phyloP scores from a whole-genome alignment of 805 yeast species.

The Candida schatavii region DNA sequence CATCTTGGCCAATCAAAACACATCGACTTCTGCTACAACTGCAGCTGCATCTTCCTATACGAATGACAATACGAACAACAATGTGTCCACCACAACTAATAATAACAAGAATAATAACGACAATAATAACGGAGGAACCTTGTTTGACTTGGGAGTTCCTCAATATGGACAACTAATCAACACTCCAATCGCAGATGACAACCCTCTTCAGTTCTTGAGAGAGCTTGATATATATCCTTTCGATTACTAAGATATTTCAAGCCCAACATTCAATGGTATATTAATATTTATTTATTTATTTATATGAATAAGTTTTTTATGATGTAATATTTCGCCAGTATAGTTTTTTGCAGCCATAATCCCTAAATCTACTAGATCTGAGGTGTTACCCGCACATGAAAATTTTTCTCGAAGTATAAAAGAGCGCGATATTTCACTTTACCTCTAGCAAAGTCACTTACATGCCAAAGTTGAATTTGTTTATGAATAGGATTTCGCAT shows the following conservation, averaged over 20 bases:
- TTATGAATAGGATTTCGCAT: too few species aligned
- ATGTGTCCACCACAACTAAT: neutral
- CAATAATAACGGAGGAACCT: neutral
- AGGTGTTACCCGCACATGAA: slow-evolving; percentile 1
- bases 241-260: slow-evolving; percentile 1
- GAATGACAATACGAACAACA: neutral
- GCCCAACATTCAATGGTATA: neutral
- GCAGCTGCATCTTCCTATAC: neutral
- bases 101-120: neutral
- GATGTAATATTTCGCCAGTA: too few species aligned
- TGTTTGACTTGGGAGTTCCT: neutral
- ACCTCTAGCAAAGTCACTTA: too few species aligned
- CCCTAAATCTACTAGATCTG: too few species aligned
- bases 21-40: neutral
- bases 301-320: too few species aligned
- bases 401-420: neutral
- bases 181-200: neutral
- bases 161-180: neutral
- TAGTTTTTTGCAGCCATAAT: too few species aligned
- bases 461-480: too few species aligned
- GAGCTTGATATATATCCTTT: slow-evolving; percentile 3
- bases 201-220: slow-evolving; percentile 2
- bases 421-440: too few species aligned
- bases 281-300: neutral
- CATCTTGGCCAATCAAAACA: neutral